Base-by-base conservation (phyloP, 2,329 filamentous ascomycete species). In the Xylariaceae sp. region DNA sequence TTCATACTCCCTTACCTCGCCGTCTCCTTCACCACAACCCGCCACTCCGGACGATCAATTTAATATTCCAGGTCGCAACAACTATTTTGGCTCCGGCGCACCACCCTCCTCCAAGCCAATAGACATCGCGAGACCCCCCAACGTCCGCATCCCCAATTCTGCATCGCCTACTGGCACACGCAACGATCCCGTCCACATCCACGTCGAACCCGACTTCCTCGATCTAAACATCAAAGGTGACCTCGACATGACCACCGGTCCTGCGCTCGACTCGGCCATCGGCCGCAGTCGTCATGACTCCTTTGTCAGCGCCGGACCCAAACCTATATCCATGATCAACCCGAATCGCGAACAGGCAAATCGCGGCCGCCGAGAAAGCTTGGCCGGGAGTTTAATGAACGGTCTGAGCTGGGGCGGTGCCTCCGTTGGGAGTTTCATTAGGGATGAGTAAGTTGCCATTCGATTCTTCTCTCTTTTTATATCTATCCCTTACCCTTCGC, bases 371-470 rank as follows among this genome's bases (percentile, higher is more conserved):
- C 79, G 85, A 65, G 86, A 88, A 71, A 85, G 81, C 54, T 72
- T 88, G 32, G 85, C 84, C 16, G 85, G 84, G 47, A 88, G 85
- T 69, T 74, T 88, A 55, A 85, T 87, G 76, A 89, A 87, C 62
- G 93, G 93, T 67, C 92, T 96, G 88, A 97, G 93, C 75, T 99
- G 93, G 93, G 93, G 93, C 71, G 93, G 93, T 63, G 86, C 96
- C 58, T 98, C 93, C 7, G 91, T 98, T 63, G 93, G 93, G 61
- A 98, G 93, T 70, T 98, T 96, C 81, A 95, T 99, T 74, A 85
- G 91, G 74, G 93, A 99, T 78, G 95, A 99, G 95, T 99, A 86
- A 86, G 93, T 88, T 50, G 52, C 40, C 47, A 21, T 18, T 44
- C 53, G n/a, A 10, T 48, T 79, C 56, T 44, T 41, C 44, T 44